Percentiles rank a stretch among this genome's conserved stretches.
phyloP scores from a whole-genome alignment of 495 filamentous ascomycete species.

The Aspergillus taichungensis region DNA sequence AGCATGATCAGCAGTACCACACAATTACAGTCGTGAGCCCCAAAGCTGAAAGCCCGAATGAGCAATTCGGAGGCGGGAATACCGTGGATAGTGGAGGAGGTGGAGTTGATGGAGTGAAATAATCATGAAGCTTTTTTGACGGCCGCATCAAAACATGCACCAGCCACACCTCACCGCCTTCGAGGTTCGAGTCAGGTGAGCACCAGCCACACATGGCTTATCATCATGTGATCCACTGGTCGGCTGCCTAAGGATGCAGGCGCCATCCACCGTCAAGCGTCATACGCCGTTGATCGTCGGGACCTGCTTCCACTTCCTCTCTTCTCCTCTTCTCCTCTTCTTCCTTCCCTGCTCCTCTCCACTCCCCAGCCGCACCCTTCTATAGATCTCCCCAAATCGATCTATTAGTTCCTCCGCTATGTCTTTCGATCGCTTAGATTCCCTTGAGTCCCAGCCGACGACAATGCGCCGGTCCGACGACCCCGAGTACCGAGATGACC shows the following conservation, averaged over 20 bases:
- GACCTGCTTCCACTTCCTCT: background rate
- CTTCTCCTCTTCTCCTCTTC: background rate
- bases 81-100: conserved; percentile 2
- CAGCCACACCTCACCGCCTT: background rate
- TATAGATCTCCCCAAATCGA: background rate
- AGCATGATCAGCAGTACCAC: conserved; percentile 27
- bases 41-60: too few species aligned
- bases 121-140: too few species aligned
- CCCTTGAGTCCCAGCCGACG: conserved; percentile 74
- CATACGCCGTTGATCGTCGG: background rate
- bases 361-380: conserved; percentile 4
- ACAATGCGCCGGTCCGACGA: conserved; percentile 60
- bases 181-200: too few species aligned
- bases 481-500: conserved; percentile 71
- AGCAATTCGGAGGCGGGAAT: background rate
- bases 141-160: background rate
- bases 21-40: conserved; percentile 1
- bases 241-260: too few species aligned
- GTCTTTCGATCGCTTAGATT: conserved; percentile 84
- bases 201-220: too few species aligned
- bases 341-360: conserved; percentile 3
- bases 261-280: background rate
- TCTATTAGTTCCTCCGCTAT: conserved; percentile 37
- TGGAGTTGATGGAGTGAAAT: too few species aligned
- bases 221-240: too few species aligned